Conservation (phyloP, 1,284 basidiomycete genomes). For the Mycena sp. region DNA sequence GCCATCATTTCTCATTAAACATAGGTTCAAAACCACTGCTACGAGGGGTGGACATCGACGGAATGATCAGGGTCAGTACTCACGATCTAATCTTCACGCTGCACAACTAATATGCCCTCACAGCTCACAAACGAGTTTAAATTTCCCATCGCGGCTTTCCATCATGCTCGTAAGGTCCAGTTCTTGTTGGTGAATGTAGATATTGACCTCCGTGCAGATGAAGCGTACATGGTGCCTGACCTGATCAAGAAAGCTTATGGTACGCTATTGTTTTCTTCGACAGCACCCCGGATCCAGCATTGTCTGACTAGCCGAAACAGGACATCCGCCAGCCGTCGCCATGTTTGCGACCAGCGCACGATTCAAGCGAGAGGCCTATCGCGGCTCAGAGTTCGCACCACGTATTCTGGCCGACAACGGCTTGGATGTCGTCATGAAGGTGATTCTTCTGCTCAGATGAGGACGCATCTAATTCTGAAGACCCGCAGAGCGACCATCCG, state of each 20-base stretch:
- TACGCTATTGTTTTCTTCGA: conserved; percentile 27
- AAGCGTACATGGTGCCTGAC: conserved; percentile 40
- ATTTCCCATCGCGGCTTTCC: conserved; percentile 29
- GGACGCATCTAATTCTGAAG: not conserved
- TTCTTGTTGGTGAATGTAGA: not conserved
- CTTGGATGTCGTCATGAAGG: conserved; percentile 83
- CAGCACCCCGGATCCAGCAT: not conserved
- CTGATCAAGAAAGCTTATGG: conserved; percentile 79
- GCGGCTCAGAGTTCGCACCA: conserved; percentile 87
- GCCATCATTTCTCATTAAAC: no score
- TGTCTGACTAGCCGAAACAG: no score
- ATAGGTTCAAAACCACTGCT: conserved; percentile 30
- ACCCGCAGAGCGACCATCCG: conserved; percentile 72
- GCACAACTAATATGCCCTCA: conserved; percentile 63
- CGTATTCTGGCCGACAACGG: conserved; percentile 81
- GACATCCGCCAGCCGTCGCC: conserved; percentile 73
- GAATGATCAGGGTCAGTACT: conserved; percentile 36
- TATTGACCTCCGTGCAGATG: conserved; percentile 22
- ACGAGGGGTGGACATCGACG: conserved; percentile 28
- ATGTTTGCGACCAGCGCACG: conserved; percentile 76
- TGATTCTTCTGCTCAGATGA: conserved; percentile 31
- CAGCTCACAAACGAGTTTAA: conserved; percentile 32
- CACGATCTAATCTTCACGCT: conserved; percentile 58
- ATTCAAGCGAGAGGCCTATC: conserved; percentile 89
- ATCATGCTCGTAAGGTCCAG: conserved; percentile 19